Base-by-base conservation (phyloP, 2,329 filamentous ascomycete genomes). In the Fonsecaea nubica region DNA sequence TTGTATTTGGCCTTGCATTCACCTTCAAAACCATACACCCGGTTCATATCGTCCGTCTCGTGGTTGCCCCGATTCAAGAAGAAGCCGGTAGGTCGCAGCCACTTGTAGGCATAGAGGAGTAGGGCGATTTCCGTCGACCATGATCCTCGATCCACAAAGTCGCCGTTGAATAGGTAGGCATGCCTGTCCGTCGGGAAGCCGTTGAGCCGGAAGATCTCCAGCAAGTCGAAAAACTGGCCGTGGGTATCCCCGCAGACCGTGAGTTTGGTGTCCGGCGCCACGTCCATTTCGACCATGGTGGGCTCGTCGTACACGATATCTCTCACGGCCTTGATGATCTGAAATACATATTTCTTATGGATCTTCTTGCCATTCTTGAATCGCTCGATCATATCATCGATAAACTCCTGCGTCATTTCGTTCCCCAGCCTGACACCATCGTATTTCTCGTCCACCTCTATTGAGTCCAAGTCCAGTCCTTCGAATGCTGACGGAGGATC, bases 21-120 rank as follows among this genome's bases (percentile, higher is more conserved):
- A 76, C 95, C 95, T 80, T 99, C 95, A 75, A 99, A 99, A 18
- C 95, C 95, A 77, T 99, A 99, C 62, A 95, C 93, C 72, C 92
- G 89, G 84, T 99, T 99, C 95, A 99, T 99, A 80, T 97, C 94
- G 77, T 98, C 94, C 57, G 95, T 98, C 82, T 99, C 95, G 81
- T 99, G 95, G 80, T 99, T 99, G 73, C 95, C 95, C 69, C 95
- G 89, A 84, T 99, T 99, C 71, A 99, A 83, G 87, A 96, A 98
- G 85, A 99, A 94, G 62, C 85, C 88, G 52, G 88, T 87, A 7
- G 95, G 95, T 62, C 91, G 89, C 74, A 98, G 80, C 94, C 92
- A 97, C 83, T 99, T 99, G 85, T 97, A 96, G 53, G 94, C 91
- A 79, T 97, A 99, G 21, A 99, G 84, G 10, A 97, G 84, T 55